Evolutionary conservation across 768 basidiomycete species (phyloP).

Genomic region (Pleurotus tuoliensis): DNA sequence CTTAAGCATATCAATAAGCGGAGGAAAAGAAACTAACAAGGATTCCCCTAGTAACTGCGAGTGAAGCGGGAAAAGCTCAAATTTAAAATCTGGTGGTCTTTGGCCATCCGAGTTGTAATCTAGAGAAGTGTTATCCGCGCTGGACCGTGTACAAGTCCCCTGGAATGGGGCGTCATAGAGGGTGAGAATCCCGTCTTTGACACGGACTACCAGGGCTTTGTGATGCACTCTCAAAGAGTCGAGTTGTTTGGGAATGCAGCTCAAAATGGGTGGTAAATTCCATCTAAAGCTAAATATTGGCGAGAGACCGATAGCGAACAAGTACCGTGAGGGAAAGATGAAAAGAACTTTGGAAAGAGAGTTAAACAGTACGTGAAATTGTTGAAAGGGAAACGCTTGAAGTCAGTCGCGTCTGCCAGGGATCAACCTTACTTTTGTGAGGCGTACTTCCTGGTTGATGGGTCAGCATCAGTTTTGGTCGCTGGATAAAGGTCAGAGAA

Average conservation of each 20-base stretch:
- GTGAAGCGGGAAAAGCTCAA: constrained; percentile 84
- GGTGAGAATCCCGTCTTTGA: constrained; percentile 56
- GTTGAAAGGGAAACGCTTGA: constrained; percentile 76
- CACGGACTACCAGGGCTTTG: constrained; percentile 33
- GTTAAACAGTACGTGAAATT: constrained; percentile 81
- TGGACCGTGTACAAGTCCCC: constrained; percentile 74
- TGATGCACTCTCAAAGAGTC: constrained; percentile 73
- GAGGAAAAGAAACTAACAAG: constrained; percentile 91
- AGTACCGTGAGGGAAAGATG: constrained; percentile 82
- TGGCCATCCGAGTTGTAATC: constrained; percentile 70
- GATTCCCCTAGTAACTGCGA: constrained; percentile 87
- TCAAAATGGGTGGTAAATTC: constrained; percentile 80
- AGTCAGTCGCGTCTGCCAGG: constrained; percentile 58
- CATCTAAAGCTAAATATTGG: constrained; percentile 84
- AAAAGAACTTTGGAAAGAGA: constrained; percentile 81
- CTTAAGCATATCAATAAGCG: constrained; percentile 89
- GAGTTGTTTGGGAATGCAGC: constrained; percentile 86
- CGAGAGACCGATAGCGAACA: constrained; percentile 82
- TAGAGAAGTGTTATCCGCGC: constrained; percentile 71
- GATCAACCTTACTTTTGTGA: constrained; percentile 50
- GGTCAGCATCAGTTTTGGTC: constrained; percentile 68
- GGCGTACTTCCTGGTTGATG: constrained; percentile 53
- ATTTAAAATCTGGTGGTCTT: constrained; percentile 72
- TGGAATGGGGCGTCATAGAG: constrained; percentile 80
- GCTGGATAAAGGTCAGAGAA: constrained; percentile 54